Percentiles rank a stretch among this genome's conserved stretches.
Conservation (phyloP, 2,329 filamentous ascomycete genomes). For the Lachnum nothofagi region DNA sequence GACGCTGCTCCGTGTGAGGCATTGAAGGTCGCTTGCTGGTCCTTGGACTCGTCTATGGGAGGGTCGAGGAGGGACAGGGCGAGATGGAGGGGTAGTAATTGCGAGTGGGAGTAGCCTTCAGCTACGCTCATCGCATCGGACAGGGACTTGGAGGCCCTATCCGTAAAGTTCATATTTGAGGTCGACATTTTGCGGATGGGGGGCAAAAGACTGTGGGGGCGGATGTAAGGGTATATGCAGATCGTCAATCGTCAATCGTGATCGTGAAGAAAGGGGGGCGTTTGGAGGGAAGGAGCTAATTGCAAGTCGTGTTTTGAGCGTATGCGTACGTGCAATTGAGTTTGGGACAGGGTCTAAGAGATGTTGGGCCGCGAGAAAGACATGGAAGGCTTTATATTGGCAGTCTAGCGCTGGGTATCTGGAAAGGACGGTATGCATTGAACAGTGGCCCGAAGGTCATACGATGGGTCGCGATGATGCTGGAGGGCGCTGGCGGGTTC, state of each 20-base stretch:
- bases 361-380: too few species aligned
- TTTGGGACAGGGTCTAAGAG: too few species aligned
- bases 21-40: slow-evolving; percentile 66
- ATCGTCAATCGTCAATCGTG: not conserved
- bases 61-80: slow-evolving; percentile 77
- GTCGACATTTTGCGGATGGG: slow-evolving; percentile 51
- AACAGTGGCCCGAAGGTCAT: too few species aligned
- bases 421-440: too few species aligned
- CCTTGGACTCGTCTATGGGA: slow-evolving; percentile 69
- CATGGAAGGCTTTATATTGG: too few species aligned
- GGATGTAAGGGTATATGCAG: not conserved
- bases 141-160: slow-evolving; percentile 83
- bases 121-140: slow-evolving; percentile 83
- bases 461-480: too few species aligned
- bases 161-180: slow-evolving; percentile 84
- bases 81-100: slow-evolving; percentile 85
- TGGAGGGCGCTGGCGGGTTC: too few species aligned
- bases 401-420: too few species aligned
- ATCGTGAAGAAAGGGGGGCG: too few species aligned
- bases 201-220: slow-evolving; percentile 16
- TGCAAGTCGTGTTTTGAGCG: too few species aligned
- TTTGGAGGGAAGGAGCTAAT: too few species aligned
- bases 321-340: too few species aligned
- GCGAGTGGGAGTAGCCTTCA: slow-evolving; percentile 83
- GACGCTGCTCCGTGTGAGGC: slow-evolving; percentile 55